These are phyloP conservation scores for Pyropia yezoensis DNA, from an alignment of 23 red algal genomes.

Conservation along the genomic window DNA sequence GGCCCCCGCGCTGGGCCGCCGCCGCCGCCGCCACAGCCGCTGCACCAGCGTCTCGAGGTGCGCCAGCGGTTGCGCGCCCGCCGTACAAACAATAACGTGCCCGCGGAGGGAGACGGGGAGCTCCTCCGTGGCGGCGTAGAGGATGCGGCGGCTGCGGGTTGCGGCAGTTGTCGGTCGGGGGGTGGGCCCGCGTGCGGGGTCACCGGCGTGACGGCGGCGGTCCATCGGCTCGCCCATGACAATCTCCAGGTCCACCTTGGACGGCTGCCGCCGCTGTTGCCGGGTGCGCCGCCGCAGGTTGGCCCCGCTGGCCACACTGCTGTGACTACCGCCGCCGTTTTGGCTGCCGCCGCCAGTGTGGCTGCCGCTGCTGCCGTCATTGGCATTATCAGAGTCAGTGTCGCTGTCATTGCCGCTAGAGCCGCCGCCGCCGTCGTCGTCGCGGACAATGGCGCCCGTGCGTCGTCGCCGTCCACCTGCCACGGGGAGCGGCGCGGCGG, in stretches of 20 bases:
- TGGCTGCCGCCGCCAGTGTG: too few species aligned
- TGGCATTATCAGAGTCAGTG: too few species aligned
- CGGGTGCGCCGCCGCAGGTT: background rate
- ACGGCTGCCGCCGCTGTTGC: background rate
- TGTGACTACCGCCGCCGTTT: too few species aligned
- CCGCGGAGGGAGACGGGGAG: slow-evolving; percentile 52
- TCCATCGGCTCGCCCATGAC: background rate
- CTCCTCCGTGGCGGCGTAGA: slow-evolving; percentile 43
- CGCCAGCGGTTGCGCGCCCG: slow-evolving; percentile 38
- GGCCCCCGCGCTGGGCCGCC: slow-evolving; percentile 22
- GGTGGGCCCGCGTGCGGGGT: too few species aligned
- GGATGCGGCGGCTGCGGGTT: background rate
- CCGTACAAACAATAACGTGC: slow-evolving; percentile 62
- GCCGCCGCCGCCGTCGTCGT: too few species aligned
- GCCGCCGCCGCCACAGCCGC: slow-evolving; percentile 44
- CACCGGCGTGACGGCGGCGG: background rate
- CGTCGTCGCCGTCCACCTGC: too few species aligned
- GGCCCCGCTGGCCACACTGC: too few species aligned
- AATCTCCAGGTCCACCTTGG: background rate
- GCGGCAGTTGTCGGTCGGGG: background rate
- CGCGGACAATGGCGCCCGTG: too few species aligned
- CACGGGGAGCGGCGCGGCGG: too few species aligned
- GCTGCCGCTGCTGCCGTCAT: too few species aligned
- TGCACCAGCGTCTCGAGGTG: slow-evolving; percentile 49
- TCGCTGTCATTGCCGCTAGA: too few species aligned